Base-by-base conservation (phyloP, 139 green algal genomes). In the Dunaliella sp. region DNA sequence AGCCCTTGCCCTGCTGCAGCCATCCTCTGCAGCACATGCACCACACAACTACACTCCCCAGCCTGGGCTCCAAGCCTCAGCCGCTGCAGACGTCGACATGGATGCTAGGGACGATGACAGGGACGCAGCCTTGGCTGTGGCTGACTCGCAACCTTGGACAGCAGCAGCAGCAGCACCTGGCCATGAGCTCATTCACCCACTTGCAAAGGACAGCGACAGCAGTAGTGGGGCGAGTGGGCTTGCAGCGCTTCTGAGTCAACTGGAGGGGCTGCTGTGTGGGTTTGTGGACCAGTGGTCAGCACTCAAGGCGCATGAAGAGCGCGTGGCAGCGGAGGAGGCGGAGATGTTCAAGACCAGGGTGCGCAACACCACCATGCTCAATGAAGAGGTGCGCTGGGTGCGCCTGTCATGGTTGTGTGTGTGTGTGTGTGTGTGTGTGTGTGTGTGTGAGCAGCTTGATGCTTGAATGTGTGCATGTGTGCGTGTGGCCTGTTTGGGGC, bases 301-400 rank as follows among this genome's bases (percentile, higher is more conserved):
- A 73, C 80, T 93, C 2, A 93, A 93, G 82, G 90, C 88, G 31
- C 88, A 89, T 38, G 88, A 98, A 85, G 94, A 92, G 84, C 86
- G 86, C 36, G 83, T 77, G 2, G 94, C 92, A 1, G 90, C 88
- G 35, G 93, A 96, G 86, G 93, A 95, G 82, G 94, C 91, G 0
- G 89, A 96, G 86, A 59, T 95, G 84, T 98, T 96, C 90, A 96
- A 95, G 89, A 92, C 77, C 88, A 98, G 96, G 90, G 78, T 83
- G 0, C 88, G 88, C 36, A 90, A 34, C 38, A 83, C 82, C 0
- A 86, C 78, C 80, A 88, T 95, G 59, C n/a, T 90, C n/a, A 95
- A 85, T 2, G 93, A 96, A 35, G 95, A 97, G 91, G 89, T 94
- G 80, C 81, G 77, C 0, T 1, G 31, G 2, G 36, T 1, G 26